Conservation (phyloP, 352 stramenopile species). For the Pythium folliculosum region DNA sequence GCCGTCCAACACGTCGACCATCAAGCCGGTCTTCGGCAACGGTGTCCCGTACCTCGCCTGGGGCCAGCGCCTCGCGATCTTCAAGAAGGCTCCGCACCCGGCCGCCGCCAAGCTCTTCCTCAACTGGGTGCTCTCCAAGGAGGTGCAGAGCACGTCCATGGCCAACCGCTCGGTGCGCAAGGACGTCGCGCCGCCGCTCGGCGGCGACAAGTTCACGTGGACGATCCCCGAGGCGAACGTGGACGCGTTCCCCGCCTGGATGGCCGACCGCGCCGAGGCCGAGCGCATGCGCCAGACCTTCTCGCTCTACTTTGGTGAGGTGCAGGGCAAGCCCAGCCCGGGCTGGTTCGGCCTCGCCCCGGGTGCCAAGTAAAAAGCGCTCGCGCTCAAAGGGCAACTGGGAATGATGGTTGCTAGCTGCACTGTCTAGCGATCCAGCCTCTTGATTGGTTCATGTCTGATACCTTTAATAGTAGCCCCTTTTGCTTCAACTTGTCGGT, state of each 20-base stretch:
- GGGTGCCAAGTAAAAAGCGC: background rate
- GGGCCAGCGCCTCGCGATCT: slow-evolving; percentile 57
- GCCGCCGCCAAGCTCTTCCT: slow-evolving; percentile 59
- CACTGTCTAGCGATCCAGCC: background rate
- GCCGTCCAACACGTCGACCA: background rate
- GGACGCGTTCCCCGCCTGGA: slow-evolving; percentile 42
- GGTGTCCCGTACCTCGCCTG: slow-evolving; percentile 40
- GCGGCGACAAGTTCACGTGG: slow-evolving; percentile 2
- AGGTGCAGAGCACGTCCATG: slow-evolving; percentile 35
- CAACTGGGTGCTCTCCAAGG: slow-evolving; percentile 51
- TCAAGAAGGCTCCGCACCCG: slow-evolving; percentile 54
- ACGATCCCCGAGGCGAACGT: background rate
- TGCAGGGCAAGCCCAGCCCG: slow-evolving; percentile 41
- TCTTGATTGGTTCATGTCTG: no score
- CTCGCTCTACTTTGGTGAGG: slow-evolving; percentile 57
- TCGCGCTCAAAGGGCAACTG: background rate
- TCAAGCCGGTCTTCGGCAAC: background rate
- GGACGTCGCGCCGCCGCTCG: slow-evolving; percentile 27
- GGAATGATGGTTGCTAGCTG: background rate
- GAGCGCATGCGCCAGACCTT: slow-evolving; percentile 49
- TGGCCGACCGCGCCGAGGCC: slow-evolving; percentile 46
- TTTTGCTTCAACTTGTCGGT: background rate
- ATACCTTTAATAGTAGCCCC: background rate
- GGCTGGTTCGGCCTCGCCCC: slow-evolving; percentile 36
- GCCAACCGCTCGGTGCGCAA: slow-evolving; percentile 33